These are phyloP conservation scores for Pseudogymnoascus sp. DNA, from an alignment of 2,329 filamentous ascomycete species.

Conservation along the genomic window DNA sequence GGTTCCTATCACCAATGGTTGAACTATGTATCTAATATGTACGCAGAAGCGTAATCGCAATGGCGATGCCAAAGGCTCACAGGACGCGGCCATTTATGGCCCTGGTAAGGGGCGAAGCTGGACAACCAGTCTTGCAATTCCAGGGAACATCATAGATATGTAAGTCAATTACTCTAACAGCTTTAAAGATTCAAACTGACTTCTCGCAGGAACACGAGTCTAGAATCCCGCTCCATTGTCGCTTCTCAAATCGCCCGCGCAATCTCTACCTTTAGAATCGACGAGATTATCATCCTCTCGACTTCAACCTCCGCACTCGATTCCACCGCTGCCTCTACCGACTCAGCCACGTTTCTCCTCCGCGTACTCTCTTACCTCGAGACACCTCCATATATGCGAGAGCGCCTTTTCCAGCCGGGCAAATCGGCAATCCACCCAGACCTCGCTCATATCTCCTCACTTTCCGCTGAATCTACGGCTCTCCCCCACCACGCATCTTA, in stretches of 20 bases:
- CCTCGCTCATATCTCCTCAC: neutral
- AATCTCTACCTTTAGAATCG: slow-evolving; percentile 74
- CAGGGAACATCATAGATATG: slow-evolving; percentile 72
- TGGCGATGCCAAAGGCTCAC: slow-evolving; percentile 23
- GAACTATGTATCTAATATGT: neutral
- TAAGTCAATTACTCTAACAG: slow-evolving; percentile 33
- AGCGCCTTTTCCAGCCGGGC: slow-evolving; percentile 57
- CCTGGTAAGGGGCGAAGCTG: slow-evolving; percentile 58
- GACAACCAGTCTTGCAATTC: slow-evolving; percentile 72
- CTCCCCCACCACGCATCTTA: slow-evolving; percentile 68
- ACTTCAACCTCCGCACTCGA: slow-evolving; percentile 24
- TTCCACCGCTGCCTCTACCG: slow-evolving; percentile 35
- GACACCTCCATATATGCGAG: slow-evolving; percentile 75
- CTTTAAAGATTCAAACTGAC: slow-evolving; percentile 1
- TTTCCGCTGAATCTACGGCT: neutral
- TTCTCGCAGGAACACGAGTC: slow-evolving; percentile 13
- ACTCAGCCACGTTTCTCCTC: slow-evolving; percentile 73
- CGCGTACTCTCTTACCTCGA: slow-evolving; percentile 79
- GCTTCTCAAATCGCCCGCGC: slow-evolving; percentile 74
- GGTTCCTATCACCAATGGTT: neutral
- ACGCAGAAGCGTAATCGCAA: slow-evolving; percentile 31
- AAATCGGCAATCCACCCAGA: slow-evolving; percentile 4
- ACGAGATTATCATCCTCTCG: slow-evolving; percentile 78
- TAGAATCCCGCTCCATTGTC: slow-evolving; percentile 66
- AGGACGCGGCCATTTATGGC: slow-evolving; percentile 53